Conservation (phyloP, 257 asterid species). For the Solanum sitiens region DNA sequence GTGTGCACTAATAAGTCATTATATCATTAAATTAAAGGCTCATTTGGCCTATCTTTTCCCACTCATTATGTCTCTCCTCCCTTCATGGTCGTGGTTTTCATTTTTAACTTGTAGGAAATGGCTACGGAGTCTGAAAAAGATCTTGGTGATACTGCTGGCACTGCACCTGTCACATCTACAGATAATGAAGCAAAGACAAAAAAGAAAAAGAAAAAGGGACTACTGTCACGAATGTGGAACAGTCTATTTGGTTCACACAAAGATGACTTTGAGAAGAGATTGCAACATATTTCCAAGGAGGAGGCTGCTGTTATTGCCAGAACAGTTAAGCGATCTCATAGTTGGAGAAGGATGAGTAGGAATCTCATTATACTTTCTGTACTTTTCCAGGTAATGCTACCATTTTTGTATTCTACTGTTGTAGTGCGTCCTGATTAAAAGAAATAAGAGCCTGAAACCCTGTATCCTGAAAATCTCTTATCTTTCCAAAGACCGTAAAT, state of each 20-base stretch:
- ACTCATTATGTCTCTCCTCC: neutral
- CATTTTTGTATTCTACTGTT: neutral
- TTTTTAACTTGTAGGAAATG: constrained; percentile 34
- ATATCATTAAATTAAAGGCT: neutral
- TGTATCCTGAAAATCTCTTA: neutral
- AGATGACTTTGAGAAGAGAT: constrained; percentile 83
- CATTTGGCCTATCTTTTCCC: neutral
- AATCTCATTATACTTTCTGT: constrained; percentile 49
- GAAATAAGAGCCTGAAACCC: neutral
- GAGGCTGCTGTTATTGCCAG: constrained; percentile 68
- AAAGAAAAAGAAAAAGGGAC: constrained; percentile 58
- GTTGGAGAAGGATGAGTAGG: constrained; percentile 50
- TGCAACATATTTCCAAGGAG: constrained; percentile 81
- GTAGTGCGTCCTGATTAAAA: neutral
- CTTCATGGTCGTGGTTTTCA: neutral
- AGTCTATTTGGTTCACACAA: constrained; percentile 48
- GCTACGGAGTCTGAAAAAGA: constrained; percentile 45
- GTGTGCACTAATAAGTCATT: neutral
- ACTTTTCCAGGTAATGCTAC: constrained; percentile 57
- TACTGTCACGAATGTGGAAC: constrained; percentile 66
- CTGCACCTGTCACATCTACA: constrained; percentile 17
- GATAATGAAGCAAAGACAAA: constrained; percentile 32
- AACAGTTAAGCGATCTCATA: constrained; percentile 51
- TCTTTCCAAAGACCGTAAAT: neutral
- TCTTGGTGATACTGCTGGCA: constrained; percentile 16